phyloP scores from a whole-genome alignment of 257 asterid genomes.

The Striga asiatica region DNA sequence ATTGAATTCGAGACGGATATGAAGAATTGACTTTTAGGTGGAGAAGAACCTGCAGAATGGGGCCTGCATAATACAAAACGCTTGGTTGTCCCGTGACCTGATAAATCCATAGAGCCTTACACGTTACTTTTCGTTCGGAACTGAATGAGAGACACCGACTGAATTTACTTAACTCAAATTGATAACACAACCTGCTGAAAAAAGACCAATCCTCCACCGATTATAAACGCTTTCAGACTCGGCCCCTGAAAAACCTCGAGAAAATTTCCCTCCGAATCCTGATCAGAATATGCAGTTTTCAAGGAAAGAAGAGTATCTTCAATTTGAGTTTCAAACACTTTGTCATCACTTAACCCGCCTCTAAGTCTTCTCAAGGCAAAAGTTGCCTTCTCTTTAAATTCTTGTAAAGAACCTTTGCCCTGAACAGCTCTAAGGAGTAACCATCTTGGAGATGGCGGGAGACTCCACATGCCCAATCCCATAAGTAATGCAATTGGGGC shows the following conservation, averaged over 20 bases:
- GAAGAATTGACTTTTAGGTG: not conserved
- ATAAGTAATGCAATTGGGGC: conserved; percentile 74
- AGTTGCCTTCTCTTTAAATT: conserved; percentile 73
- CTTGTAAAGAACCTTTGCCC: conserved; percentile 76
- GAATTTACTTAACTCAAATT: conserved; percentile 10
- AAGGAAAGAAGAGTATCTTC: conserved; percentile 68
- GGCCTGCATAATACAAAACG: conserved; percentile 88
- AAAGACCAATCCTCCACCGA: conserved; percentile 96
- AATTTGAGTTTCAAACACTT: conserved; percentile 62
- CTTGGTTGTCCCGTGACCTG: conserved; percentile 99
- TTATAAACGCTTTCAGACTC: conserved; percentile 78
- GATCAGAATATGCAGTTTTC: conserved; percentile 54
- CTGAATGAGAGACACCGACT: not conserved
- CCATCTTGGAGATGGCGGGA: conserved; percentile 99
- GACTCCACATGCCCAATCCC: conserved; percentile 90
- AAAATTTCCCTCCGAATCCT: conserved; percentile 60
- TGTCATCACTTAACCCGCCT: conserved; percentile 63
- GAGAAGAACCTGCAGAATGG: conserved; percentile 81
- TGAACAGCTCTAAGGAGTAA: conserved; percentile 87
- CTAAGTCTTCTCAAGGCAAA: conserved; percentile 65
- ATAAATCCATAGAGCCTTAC: conserved; percentile 10
- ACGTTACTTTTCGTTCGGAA: conserved; percentile 1
- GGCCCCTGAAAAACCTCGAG: conserved; percentile 84
- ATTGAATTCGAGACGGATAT: not conserved
- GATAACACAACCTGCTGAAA: conserved; percentile 72